phyloP scores from a whole-genome alignment of 768 basidiomycete genomes.

The Sarcomyxa edulis region DNA sequence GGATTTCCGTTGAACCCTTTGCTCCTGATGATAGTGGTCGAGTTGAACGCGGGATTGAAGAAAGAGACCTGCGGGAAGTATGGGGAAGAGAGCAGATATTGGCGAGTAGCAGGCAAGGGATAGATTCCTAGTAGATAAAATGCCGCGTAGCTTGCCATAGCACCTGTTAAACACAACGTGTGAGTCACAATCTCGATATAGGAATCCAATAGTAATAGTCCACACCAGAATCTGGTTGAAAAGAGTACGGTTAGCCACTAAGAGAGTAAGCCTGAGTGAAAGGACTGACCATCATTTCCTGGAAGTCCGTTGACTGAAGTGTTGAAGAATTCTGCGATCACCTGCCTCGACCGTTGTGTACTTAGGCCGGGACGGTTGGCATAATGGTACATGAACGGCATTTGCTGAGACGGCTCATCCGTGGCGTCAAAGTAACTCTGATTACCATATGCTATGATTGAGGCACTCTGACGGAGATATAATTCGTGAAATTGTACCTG shows the following conservation, averaged over 20 bases:
- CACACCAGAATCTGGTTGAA: slow-evolving; percentile 18
- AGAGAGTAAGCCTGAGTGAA: not conserved
- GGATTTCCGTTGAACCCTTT: slow-evolving; percentile 51
- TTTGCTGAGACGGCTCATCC: slow-evolving; percentile 63
- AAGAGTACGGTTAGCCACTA: slow-evolving; percentile 16
- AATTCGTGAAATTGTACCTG: slow-evolving; percentile 36
- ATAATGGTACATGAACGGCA: slow-evolving; percentile 70
- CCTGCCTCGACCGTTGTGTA: slow-evolving; percentile 48
- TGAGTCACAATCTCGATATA: not conserved
- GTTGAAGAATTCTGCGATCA: slow-evolving; percentile 53
- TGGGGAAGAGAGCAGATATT: slow-evolving; percentile 55
- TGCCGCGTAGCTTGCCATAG: slow-evolving; percentile 57
- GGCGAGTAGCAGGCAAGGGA: slow-evolving; percentile 56
- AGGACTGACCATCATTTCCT: slow-evolving; percentile 55
- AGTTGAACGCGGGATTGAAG: slow-evolving; percentile 52
- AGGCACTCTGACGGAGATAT: too few species aligned
- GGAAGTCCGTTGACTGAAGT: slow-evolving; percentile 52
- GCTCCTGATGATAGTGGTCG: slow-evolving; percentile 49
- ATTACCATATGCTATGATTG: not conserved
- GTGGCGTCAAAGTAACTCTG: slow-evolving; percentile 59
- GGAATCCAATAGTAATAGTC: not conserved
- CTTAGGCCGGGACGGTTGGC: slow-evolving; percentile 55
- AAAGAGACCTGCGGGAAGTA: slow-evolving; percentile 59
- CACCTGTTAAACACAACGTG: slow-evolving; percentile 33
- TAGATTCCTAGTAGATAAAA: slow-evolving; percentile 60